A percentile compares a stretch with the other conserved stretches of the same genome.
Conservation (phyloP, 176 grass and related monocot genomes). For the Musa beccarii region DNA sequence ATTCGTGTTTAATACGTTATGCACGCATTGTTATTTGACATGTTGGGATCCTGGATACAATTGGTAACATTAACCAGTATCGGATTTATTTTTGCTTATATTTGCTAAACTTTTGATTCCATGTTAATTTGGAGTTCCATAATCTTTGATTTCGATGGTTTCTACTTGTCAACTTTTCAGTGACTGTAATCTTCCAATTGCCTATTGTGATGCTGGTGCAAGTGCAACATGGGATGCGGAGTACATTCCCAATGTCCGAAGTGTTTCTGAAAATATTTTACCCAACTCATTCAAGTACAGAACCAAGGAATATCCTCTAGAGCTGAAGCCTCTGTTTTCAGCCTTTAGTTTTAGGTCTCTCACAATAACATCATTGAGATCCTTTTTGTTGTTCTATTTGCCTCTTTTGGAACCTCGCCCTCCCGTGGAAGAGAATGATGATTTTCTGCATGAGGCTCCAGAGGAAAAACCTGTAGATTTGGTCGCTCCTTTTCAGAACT, state of each 20-base stretch:
- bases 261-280: conserved; percentile 31
- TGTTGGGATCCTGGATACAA: too few relatives aligned
- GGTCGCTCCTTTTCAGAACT: conserved; percentile 78
- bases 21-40: too few relatives aligned
- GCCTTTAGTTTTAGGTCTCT: conserved; percentile 70
- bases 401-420: conserved; percentile 72
- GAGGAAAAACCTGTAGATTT: conserved; percentile 47
- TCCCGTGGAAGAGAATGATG: conserved; percentile 41
- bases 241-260: conserved; percentile 23
- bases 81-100: too few relatives aligned
- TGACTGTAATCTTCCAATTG: conserved; percentile 46
- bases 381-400: conserved; percentile 89
- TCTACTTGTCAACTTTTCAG: conserved; percentile 31
- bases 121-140: background rate
- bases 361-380: conserved; percentile 63
- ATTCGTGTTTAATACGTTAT: too few relatives aligned
- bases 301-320: conserved; percentile 63
- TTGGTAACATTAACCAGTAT: too few relatives aligned
- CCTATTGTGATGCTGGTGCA: conserved; percentile 78
- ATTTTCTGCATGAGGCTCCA: conserved; percentile 34
- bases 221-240: conserved; percentile 24
- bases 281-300: conserved; percentile 19
- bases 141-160: conserved; percentile 1
- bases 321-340: conserved; percentile 71
- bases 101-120: too few relatives aligned